A percentile compares a stretch with the other conserved stretches of the same genome.
phyloP scores from a whole-genome alignment of 2,329 filamentous ascomycete genomes.

The Decorospora gaudefroyi region DNA sequence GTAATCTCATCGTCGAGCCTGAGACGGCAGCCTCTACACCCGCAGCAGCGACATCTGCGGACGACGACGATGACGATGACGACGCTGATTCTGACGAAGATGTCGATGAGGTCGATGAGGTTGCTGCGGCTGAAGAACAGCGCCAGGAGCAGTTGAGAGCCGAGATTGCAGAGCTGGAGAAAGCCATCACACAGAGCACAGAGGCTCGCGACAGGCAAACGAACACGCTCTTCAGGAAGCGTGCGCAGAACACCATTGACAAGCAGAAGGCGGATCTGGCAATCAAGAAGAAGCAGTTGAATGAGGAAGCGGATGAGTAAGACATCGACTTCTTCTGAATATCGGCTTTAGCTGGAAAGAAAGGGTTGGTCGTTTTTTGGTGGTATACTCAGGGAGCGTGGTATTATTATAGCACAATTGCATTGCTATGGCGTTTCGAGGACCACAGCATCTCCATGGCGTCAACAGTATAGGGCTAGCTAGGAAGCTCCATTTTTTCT shows the following conservation, averaged over 20 bases:
- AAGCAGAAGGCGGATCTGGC: conserved; percentile 55
- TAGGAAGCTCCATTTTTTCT: neutral
- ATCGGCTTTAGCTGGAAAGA: neutral
- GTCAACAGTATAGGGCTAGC: neutral
- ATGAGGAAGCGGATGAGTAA: conserved; percentile 35
- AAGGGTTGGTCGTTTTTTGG: neutral
- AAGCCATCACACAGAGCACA: conserved; percentile 53
- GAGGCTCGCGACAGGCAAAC: conserved; percentile 50
- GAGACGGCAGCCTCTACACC: conserved; percentile 42
- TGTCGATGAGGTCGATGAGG: conserved; percentile 56
- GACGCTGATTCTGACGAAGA: conserved; percentile 49
- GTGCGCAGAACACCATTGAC: conserved; percentile 55
- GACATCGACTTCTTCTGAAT: neutral
- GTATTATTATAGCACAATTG: neutral
- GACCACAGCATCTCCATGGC: conserved; percentile 9
- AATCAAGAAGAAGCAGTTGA: conserved; percentile 57
- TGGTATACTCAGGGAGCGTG: neutral
- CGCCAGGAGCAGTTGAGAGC: conserved; percentile 53
- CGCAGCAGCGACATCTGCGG: conserved; percentile 42
- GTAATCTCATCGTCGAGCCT: conserved; percentile 34
- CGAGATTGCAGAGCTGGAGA: conserved; percentile 61
- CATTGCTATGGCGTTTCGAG: conserved; percentile 8
- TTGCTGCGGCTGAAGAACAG: conserved; percentile 54
- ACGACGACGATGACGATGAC: conserved; percentile 53
- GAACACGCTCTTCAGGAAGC: conserved; percentile 56